phyloP scores from a whole-genome alignment of 1,139 yeast species.

The Saccharomyces hybrid region DNA sequence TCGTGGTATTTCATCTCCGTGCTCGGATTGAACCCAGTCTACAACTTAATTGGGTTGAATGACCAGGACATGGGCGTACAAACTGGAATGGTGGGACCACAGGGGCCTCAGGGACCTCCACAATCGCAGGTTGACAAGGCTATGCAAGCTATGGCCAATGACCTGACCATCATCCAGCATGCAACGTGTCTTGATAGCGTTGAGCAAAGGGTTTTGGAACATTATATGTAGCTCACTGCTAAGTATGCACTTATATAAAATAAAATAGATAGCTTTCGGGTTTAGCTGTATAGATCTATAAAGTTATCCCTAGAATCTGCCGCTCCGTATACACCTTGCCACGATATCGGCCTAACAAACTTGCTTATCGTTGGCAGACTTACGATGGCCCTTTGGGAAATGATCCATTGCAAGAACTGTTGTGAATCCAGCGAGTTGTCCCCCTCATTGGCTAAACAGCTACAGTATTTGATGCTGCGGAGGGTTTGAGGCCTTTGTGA shows the following conservation, averaged over 20 bases:
- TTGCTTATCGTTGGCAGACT: conserved; percentile 12
- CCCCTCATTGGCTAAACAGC: conserved; percentile 73
- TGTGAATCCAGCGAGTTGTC: conserved; percentile 76
- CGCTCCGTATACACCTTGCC: conserved; percentile 82
- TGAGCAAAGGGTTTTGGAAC: conserved; percentile 51
- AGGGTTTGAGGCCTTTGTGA: conserved; percentile 6
- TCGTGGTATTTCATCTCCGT: conserved; percentile 96
- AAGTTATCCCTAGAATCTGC: conserved; percentile 31
- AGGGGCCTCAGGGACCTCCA: conserved; percentile 28
- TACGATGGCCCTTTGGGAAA: conserved; percentile 8
- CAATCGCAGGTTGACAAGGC: conserved; percentile 43
- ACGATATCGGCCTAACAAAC: conserved; percentile 61
- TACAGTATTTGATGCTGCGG: conserved; percentile 20
- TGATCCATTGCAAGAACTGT: conserved; percentile 38
- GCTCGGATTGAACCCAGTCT: conserved; percentile 77
- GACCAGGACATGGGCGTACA: conserved; percentile 37
- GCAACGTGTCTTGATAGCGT: conserved; percentile 53
- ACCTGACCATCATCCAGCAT: conserved; percentile 58
- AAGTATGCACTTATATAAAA: conserved; percentile 50
- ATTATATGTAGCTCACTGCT: conserved; percentile 39
- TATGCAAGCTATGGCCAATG: conserved; percentile 68
- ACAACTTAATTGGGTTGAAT: conserved; percentile 55
- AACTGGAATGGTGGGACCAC: conserved; percentile 37
- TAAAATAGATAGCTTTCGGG: not conserved
- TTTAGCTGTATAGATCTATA: not conserved